These are phyloP conservation scores for Sugiyamaella americana DNA, from an alignment of 805 yeast genomes.

Conservation along the genomic window DNA sequence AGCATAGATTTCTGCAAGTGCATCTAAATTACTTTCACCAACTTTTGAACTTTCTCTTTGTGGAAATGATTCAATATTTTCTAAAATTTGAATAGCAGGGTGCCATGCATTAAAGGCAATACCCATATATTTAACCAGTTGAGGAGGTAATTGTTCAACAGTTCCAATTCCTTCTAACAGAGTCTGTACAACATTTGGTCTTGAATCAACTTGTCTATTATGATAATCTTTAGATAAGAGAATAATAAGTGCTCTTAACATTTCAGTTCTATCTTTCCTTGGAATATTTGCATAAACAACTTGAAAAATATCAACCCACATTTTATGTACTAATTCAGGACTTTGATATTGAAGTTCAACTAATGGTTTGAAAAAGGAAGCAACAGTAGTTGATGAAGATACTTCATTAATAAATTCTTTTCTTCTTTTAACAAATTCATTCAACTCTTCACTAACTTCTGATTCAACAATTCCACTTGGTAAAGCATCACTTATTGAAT, in stretches of 20 bases:
- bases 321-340: conserved; percentile 66
- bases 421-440: background rate
- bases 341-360: conserved; percentile 77
- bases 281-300: conserved; percentile 69
- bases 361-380: conserved; percentile 48
- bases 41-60: conserved; percentile 65
- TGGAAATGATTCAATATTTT: conserved; percentile 56
- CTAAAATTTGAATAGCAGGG: conserved; percentile 77
- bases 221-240: conserved; percentile 87
- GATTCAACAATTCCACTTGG: background rate
- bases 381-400: background rate
- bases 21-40: conserved; percentile 81
- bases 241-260: conserved; percentile 72
- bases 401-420: background rate
- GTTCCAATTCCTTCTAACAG: conserved; percentile 75
- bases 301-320: conserved; percentile 85
- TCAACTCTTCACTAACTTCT: background rate
- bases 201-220: conserved; percentile 76
- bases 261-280: conserved; percentile 73
- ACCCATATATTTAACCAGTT: conserved; percentile 82
- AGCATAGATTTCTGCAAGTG: conserved; percentile 82
- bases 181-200: conserved; percentile 83
- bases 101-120: conserved; percentile 87
- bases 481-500: conserved; percentile 9
- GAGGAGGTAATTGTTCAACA: conserved; percentile 87